Percentiles rank a stretch among this genome's conserved stretches.
phyloP scores from a whole-genome alignment of 495 filamentous ascomycete genomes.

The Arthonia radiata region DNA sequence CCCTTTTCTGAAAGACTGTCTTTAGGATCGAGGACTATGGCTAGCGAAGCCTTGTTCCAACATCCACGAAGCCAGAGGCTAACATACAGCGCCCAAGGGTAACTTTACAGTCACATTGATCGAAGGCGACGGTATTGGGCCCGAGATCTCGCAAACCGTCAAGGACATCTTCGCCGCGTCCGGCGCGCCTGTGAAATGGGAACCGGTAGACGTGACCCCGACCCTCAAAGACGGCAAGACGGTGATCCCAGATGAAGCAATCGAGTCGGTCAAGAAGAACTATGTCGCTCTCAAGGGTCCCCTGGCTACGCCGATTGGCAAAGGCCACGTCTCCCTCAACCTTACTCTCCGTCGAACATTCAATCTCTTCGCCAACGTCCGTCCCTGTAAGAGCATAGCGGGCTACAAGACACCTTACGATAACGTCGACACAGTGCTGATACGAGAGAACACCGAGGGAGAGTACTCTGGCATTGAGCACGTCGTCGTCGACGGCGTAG shows the following conservation, averaged over 20 bases:
- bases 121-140: slow-evolving; percentile 95
- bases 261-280: slow-evolving; percentile 73
- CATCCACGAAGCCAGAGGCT: background rate
- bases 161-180: slow-evolving; percentile 95
- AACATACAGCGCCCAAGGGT: slow-evolving; percentile 30
- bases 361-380: slow-evolving; percentile 98
- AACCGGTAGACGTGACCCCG: slow-evolving; percentile 86
- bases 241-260: slow-evolving; percentile 70
- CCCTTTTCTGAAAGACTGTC: too few species aligned
- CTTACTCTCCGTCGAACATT: slow-evolving; percentile 93
- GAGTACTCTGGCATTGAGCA: slow-evolving; percentile 99
- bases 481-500: slow-evolving; percentile 90
- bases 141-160: slow-evolving; percentile 88
- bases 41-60: too few species aligned
- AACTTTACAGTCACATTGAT: slow-evolving; percentile 91
- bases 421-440: slow-evolving; percentile 86
- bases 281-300: slow-evolving; percentile 94
- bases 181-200: slow-evolving; percentile 88
- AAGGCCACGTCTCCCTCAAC: slow-evolving; percentile 97
- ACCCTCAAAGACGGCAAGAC: slow-evolving; percentile 81
- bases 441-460: slow-evolving; percentile 98
- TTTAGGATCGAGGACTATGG: too few species aligned
- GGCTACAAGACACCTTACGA: slow-evolving; percentile 99
- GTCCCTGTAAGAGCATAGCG: slow-evolving; percentile 83
- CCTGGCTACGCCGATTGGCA: slow-evolving; percentile 74